Evolutionary conservation across 202 grass and related monocot species (phyloP).

Genomic region (Musa balbisiana): DNA sequence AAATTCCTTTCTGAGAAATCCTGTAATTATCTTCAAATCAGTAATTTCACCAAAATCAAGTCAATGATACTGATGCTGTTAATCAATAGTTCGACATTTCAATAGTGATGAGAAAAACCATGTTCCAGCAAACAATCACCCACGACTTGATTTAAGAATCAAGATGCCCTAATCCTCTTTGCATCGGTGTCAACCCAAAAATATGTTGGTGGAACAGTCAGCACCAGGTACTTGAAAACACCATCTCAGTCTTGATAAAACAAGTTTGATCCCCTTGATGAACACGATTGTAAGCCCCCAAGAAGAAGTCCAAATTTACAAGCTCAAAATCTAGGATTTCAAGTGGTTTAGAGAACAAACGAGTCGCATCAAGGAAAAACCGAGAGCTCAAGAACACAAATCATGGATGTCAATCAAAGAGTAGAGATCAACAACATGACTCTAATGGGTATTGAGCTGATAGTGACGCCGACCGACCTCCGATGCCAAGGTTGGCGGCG

Average conservation of each 20-base stretch:
- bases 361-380: background rate
- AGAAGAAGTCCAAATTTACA: background rate
- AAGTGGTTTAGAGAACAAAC: background rate
- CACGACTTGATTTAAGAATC: no score
- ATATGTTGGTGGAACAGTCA: background rate
- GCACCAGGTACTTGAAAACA: background rate
- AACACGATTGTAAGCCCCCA: background rate
- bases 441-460: background rate
- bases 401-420: background rate
- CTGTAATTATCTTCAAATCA: no score
- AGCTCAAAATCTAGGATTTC: background rate
- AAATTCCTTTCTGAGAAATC: no score
- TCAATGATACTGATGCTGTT: no score
- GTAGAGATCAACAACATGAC: background rate
- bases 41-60: no score
- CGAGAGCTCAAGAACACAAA: background rate
- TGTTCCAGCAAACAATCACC: no score
- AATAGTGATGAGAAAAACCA: no score
- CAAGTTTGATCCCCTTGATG: background rate
- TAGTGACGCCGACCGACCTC: conserved; percentile 29
- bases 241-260: background rate
- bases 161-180: background rate
- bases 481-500: conserved; percentile 52
- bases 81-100: no score
- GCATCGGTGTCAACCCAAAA: background rate